Evolutionary conservation across 306 rosid species (phyloP).

Genomic region (Cicer judaicum): DNA sequence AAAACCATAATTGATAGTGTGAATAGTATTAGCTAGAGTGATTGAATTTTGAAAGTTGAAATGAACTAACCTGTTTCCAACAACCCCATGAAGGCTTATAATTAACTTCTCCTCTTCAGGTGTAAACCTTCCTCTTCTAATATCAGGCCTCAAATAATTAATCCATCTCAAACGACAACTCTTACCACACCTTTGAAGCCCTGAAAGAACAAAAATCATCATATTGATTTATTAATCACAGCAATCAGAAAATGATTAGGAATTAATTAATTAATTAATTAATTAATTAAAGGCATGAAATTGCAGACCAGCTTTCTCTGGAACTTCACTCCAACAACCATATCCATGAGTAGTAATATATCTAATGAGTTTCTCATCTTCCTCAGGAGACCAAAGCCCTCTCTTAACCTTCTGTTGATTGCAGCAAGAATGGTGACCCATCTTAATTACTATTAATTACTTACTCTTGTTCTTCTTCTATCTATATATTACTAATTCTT

Average conservation of each 20-base stretch:
- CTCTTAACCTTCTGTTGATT: conserved; percentile 98
- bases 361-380: conserved; percentile 92
- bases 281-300: neutral
- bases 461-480: neutral
- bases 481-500: neutral
- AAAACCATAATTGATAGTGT: neutral
- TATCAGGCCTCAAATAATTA: conserved; percentile 97
- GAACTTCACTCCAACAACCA: conserved; percentile 99
- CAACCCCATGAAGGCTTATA: conserved; percentile 93
- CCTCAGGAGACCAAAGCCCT: conserved; percentile 99
- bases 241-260: too few species aligned
- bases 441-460: conserved; percentile 1
- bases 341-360: conserved; percentile 93
- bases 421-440: conserved; percentile 99
- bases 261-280: neutral
- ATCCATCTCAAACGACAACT: conserved; percentile 98
- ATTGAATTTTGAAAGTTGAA: neutral
- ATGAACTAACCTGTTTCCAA: conserved; percentile 81
- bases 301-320: conserved; percentile 88
- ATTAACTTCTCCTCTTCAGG: conserved; percentile 95
- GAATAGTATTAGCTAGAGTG: neutral
- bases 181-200: conserved; percentile 98
- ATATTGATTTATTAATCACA: neutral
- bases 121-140: conserved; percentile 94
- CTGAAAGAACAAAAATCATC: conserved; percentile 46